A percentile compares a stretch with the other conserved stretches of the same genome.
Evolutionary conservation across 1,139 yeast species (phyloP).

Genomic region (Scheffersomyces cryptocercus): DNA sequence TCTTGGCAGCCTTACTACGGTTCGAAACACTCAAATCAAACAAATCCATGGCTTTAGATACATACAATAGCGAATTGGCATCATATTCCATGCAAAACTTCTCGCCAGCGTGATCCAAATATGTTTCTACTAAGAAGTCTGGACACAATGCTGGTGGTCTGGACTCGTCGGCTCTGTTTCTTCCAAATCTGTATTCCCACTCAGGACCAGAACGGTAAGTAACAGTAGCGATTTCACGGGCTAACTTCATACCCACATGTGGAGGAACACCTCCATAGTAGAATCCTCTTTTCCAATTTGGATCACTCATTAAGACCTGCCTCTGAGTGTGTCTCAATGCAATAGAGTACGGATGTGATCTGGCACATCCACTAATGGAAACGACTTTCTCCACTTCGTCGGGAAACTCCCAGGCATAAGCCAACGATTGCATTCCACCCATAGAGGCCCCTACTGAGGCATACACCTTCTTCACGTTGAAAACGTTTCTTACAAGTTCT

Average conservation of each 20-base stretch:
- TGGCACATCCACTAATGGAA: slow-evolving; percentile 86
- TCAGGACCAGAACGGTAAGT: slow-evolving; percentile 96
- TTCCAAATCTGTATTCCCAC: slow-evolving; percentile 92
- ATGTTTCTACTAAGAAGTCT: slow-evolving; percentile 88
- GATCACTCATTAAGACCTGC: slow-evolving; percentile 92
- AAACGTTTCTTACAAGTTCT: slow-evolving; percentile 58
- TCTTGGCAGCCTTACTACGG: slow-evolving; percentile 42
- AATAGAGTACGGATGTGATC: slow-evolving; percentile 91
- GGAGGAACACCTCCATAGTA: slow-evolving; percentile 81
- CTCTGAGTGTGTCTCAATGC: slow-evolving; percentile 93
- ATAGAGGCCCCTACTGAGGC: slow-evolving; percentile 91
- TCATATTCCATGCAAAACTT: slow-evolving; percentile 91
- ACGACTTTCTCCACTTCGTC: slow-evolving; percentile 71
- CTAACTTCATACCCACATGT: slow-evolving; percentile 91
- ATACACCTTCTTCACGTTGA: slow-evolving; percentile 62
- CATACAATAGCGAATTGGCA: slow-evolving; percentile 83
- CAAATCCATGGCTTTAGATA: slow-evolving; percentile 92
- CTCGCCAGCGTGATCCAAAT: slow-evolving; percentile 92
- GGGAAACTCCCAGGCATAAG: slow-evolving; percentile 84
- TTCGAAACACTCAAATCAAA: slow-evolving; percentile 71
- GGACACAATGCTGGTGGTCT: slow-evolving; percentile 87
- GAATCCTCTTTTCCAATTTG: slow-evolving; percentile 91
- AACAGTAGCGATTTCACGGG: slow-evolving; percentile 91
- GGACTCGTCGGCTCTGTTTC: slow-evolving; percentile 81
- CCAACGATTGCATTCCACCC: slow-evolving; percentile 97